A percentile compares a stretch with the other conserved stretches of the same genome.
Conservation (phyloP, 768 basidiomycete species). For the Cubamyces sp. region DNA sequence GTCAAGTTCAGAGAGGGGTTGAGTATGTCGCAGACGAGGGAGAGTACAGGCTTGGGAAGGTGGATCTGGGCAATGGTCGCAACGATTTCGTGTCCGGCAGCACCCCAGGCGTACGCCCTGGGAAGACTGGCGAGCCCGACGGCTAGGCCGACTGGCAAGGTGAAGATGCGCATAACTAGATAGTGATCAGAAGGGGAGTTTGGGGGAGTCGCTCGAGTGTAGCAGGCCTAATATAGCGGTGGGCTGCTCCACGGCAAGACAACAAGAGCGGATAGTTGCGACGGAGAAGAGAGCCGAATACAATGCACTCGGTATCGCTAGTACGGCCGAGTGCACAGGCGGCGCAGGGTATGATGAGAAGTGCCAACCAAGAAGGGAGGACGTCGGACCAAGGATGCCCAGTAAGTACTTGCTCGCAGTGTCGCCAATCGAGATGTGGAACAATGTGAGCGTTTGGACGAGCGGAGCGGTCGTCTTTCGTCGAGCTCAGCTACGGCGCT, state of each 20-base stretch:
- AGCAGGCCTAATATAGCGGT: background rate
- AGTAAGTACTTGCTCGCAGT: background rate
- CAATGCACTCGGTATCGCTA: background rate
- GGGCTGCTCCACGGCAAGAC: background rate
- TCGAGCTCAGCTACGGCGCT: constrained; percentile 1
- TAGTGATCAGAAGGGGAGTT: background rate
- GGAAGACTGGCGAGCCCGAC: constrained; percentile 24
- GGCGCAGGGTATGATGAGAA: background rate
- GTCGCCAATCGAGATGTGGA: no score
- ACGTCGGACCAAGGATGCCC: background rate
- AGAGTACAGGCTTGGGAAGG: constrained; percentile 72
- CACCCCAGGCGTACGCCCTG: constrained; percentile 43
- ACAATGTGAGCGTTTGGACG: no score
- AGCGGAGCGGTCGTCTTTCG: background rate
- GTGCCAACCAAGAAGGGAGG: background rate
- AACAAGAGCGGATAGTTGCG: constrained; percentile 8
- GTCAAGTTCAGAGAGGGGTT: constrained; percentile 38
- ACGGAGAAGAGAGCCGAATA: constrained; percentile 6
- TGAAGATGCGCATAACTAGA: constrained; percentile 24
- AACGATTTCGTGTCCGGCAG: constrained; percentile 83
- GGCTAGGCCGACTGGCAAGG: constrained; percentile 15
- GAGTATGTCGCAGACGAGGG: constrained; percentile 73
- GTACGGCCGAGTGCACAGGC: background rate
- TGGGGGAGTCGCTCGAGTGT: background rate
- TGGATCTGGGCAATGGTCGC: constrained; percentile 95